Evolutionary conservation across 148 eudicot genomes (phyloP), one percentile per base, ranked within the genome.

Genomic region (Cornus kousa): DNA sequence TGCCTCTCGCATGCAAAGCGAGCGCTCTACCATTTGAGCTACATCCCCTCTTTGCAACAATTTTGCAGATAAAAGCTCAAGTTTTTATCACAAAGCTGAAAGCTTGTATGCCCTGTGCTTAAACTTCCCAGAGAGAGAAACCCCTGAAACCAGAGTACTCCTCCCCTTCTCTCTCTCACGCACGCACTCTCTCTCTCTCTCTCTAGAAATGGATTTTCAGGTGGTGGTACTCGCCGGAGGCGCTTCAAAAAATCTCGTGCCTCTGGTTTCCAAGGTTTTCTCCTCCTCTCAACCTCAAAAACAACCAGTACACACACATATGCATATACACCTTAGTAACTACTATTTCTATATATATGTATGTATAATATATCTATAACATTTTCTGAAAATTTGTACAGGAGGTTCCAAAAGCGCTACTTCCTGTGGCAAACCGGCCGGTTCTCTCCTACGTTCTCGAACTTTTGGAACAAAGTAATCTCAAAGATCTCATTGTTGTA

Each of bases 191-290:
- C 24, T 69, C 33, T 68, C 68, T 4, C n/a, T n/a, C n/a, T n/a
- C n/a, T n/a, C n/a, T n/a, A 53, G 67, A 22, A 12, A 96, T 96
- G 98, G 99, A 96, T 91, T 96, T 96, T 80, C 99, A 96, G 80
- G 99, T 94, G 68, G 97, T 96, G 24, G 99, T 96, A 9, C 81
- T 96, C 32, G 99, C 99, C n/a, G 99, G 99, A 20, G 99, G 98
- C 67, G 86, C 93, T 78, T 92, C 92, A 40, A 94, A 92, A 74
- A 84, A 83, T 10, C 94, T 96, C 39, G 81, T 80, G 20, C 99
- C 98, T 87, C 97, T 96, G 23, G 93, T 93, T 69, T 96, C 99
- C 70, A 84, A 94, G 95, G 98, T 96, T 66, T 3, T 37, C 7
- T 9, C 6, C 32, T 40, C 31, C 7, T 20, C 20, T 5, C 1